phyloP scores from a whole-genome alignment of 2,329 filamentous ascomycete genomes.

The Iodosphaeria phyllophila region DNA sequence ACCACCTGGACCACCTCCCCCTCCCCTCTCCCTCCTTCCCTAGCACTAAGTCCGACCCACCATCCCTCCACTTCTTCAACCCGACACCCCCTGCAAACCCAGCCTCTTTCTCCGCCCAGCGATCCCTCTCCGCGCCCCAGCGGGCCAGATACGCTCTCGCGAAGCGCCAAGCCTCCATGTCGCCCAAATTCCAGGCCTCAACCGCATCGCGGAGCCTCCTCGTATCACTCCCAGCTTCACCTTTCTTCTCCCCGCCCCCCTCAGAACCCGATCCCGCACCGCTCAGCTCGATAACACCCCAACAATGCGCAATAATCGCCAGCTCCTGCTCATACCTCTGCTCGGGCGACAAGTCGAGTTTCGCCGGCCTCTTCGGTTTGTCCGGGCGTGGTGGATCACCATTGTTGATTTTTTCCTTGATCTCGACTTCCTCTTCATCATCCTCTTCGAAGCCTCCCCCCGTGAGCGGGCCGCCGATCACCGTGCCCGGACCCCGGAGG shows the following conservation, averaged over 20 bases:
- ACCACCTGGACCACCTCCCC: constrained; percentile 42
- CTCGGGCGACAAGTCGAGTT: too few relatives aligned
- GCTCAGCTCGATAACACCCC: too few relatives aligned
- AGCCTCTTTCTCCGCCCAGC: constrained; percentile 54
- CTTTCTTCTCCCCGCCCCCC: too few relatives aligned
- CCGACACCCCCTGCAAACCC: constrained; percentile 45
- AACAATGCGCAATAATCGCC: constrained; percentile 32
- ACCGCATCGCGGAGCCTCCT: constrained; percentile 31
- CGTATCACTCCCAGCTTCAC: constrained; percentile 22
- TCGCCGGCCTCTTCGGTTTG: too few relatives aligned
- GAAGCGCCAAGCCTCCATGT: constrained; percentile 65
- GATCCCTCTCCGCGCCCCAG: constrained; percentile 38
- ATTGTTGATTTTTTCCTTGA: too few relatives aligned
- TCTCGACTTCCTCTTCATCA: constrained; percentile 27
- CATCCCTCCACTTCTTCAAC: too few relatives aligned
- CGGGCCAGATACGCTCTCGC: constrained; percentile 48
- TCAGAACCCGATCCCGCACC: too few relatives aligned
- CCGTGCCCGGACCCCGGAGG: too few relatives aligned
- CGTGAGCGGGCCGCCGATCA: constrained; percentile 37
- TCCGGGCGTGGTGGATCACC: too few relatives aligned
- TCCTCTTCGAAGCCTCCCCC: constrained; percentile 30
- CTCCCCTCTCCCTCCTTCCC: constrained; percentile 46
- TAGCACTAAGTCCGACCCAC: too few relatives aligned
- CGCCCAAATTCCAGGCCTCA: constrained; percentile 52
- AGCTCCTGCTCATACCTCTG: constrained; percentile 34